Base-by-base conservation (phyloP, 305 asterid species). In the Lippia alba region DNA sequence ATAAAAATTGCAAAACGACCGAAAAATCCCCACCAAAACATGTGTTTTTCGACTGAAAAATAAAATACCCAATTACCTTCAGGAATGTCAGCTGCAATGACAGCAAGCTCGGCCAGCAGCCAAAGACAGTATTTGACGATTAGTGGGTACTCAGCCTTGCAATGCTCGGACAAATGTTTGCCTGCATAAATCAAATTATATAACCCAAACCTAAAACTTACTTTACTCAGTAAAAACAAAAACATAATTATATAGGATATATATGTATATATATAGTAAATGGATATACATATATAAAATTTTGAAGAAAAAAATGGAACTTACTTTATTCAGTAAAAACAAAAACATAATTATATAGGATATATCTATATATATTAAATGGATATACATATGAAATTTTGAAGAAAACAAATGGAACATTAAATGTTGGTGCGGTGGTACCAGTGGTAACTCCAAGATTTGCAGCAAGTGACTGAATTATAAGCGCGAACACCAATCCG, bases 371-470 rank as follows among this genome's bases (percentile, higher is more conserved):
- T 34, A 34, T 34, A 34, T 34, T 34, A 34, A 34, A 34, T 34
- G 40, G 6, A 2, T 34, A 6, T 3, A 34, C 40, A 34, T 3
- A 59, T 8, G 14, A 33, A 3, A 53, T n/a, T 7, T n/a, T n/a
- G n/a, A n/a, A n/a, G n/a, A n/a, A 5, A 17, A 11, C 0, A 12
- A 12, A 15, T 48, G 30, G 61, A 15, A 44, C 49, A 44, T 2
- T 6, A 44, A 44, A 44, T 44, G 49, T 11, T 44, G 14, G 49
- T 44, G 12, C 14, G 3, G 45, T 39, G 45, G 45, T 50, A 86
- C 98, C 97, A 5, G 97, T 94, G 88, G 83, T 83, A 51, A 94
- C 99, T 39, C 97, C 99, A 59, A 94, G 97, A 63, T 94, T 94
- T 41, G 99, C 99, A 3, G 99, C 97, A 51, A 94, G 90, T 1